Evolutionary conservation across 2,329 filamentous ascomycete species (phyloP), one percentile per base, ranked within the genome.

Genomic region (Tetracladium maxilliforme): DNA sequence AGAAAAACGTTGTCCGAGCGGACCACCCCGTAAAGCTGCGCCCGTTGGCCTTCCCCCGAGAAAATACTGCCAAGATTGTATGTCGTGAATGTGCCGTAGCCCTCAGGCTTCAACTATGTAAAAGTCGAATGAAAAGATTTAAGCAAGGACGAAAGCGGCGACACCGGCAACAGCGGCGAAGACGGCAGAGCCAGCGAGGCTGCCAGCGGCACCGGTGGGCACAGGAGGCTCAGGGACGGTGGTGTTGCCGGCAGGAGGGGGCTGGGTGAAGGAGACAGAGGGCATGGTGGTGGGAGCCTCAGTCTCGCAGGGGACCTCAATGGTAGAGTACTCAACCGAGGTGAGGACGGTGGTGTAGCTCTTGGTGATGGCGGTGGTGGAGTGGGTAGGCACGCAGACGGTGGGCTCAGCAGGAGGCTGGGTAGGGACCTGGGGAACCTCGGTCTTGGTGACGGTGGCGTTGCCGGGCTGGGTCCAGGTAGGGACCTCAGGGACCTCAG

Each of bases 131-230:
- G 8, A n/a, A 19, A 8, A 19, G 11, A 19, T 35, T 45, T 46
- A 45, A 35, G 36, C 40, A 38, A 50, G 32, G 33, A 47, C 24
- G 35, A 45, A 33, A 34, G 40, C 37, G 28, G 38, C 33, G 24
- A 37, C 19, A 30, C 35, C 37, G 23, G 30, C 30, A 31, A 31
- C 20, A 17, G 30, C 30, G 22, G 33, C 39, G 25, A 58, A 16
- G 42, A 39, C 14, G 46, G 45, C 18, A 38, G 42, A 33, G 34
- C 38, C 16, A 42, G 36, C 16, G 30, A 43, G 16, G 41, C 32
- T 38, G 16, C 43, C 42, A 16, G 43, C 42, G 22, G 44, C 38
- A 10, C 39, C 38, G 6, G 44, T 34, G 18, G 38, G 33, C 12
- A 22, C 28, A 9, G 34, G 25, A 42, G 39, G 14, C 42, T 40